Percentiles rank a stretch among this genome's conserved stretches.
phyloP scores from a whole-genome alignment of 2,329 filamentous ascomycete species.

The Trichoderma sp. region DNA sequence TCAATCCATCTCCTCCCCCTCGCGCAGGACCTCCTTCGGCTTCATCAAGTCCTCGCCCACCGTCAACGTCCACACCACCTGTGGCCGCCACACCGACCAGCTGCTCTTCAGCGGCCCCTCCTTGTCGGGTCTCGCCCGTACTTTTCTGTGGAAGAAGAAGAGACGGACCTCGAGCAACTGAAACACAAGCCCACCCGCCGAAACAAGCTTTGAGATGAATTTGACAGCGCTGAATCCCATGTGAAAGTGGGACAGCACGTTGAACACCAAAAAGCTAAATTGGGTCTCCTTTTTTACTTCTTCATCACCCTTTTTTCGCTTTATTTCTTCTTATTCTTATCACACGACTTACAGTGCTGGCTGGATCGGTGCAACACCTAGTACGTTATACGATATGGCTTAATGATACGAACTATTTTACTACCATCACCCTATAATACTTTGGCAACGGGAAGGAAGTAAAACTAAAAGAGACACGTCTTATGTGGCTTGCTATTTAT shows the following conservation, averaged over 20 bases:
- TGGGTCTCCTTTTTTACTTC: neutral
- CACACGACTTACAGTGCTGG: conserved; percentile 19
- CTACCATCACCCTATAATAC: neutral
- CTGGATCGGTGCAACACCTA: conserved; percentile 20
- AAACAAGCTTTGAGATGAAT: neutral
- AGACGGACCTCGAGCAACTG: neutral
- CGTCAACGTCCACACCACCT: conserved; percentile 56
- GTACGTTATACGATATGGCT: conserved; percentile 18
- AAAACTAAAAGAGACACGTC: neutral
- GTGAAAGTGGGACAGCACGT: neutral
- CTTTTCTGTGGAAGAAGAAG: conserved; percentile 16
- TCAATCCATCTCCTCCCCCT: conserved; percentile 10
- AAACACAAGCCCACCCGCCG: neutral
- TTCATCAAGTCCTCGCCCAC: conserved; percentile 42
- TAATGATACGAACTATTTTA: conserved; percentile 13
- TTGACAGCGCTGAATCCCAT: neutral
- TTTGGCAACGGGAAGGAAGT: neutral
- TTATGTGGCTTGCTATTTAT: conserved; percentile 16
- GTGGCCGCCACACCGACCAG: conserved; percentile 56
- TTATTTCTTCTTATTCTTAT: neutral
- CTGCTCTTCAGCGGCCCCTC: conserved; percentile 54
- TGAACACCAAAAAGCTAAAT: neutral
- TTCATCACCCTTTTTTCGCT: neutral
- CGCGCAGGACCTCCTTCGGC: conserved; percentile 35
- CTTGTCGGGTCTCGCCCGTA: conserved; percentile 44